Evolutionary conservation across 2,329 filamentous ascomycete genomes (phyloP).

Genomic region (Sclerotinia glacialis): DNA sequence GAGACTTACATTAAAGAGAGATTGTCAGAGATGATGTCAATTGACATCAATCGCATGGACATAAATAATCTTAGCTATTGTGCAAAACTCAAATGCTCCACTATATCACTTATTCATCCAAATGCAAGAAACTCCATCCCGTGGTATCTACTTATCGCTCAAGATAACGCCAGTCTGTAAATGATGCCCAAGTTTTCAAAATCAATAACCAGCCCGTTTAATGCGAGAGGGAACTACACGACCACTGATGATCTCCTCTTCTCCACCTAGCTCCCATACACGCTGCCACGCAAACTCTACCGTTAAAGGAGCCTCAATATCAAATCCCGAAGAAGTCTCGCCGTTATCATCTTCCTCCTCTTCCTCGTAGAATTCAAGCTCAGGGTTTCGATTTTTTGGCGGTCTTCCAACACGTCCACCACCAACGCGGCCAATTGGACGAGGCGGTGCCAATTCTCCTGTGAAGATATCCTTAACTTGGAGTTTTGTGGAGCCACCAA

Average conservation of each 20-base stretch:
- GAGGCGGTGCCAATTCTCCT: not conserved
- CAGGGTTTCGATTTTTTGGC: not conserved
- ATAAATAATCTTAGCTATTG: too few species aligned
- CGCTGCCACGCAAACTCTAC: constrained; percentile 1
- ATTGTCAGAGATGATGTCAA: too few species aligned
- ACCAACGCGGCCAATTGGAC: not conserved
- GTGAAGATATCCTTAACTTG: constrained; percentile 10
- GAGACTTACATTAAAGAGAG: too few species aligned
- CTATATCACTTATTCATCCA: not conserved
- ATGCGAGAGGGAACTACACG: constrained; percentile 13
- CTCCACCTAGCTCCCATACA: constrained; percentile 5
- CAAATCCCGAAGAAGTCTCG: not conserved
- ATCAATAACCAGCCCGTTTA: constrained; percentile 5
- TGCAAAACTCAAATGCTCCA: not conserved
- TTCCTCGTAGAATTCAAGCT: not conserved
- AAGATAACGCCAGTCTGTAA: not conserved
- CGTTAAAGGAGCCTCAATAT: not conserved
- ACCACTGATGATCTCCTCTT: constrained; percentile 8
- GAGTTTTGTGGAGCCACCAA: not conserved
- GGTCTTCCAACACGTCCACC: constrained; percentile 10
- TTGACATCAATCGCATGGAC: too few species aligned
- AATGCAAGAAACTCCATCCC: not conserved
- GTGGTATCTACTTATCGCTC: constrained; percentile 5
- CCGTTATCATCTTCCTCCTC: not conserved
- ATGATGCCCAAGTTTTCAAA: not conserved